Percentiles rank a stretch among this genome's conserved stretches.
Conservation (phyloP, 1,139 yeast species). For the Yamadazyma dushanensis region DNA sequence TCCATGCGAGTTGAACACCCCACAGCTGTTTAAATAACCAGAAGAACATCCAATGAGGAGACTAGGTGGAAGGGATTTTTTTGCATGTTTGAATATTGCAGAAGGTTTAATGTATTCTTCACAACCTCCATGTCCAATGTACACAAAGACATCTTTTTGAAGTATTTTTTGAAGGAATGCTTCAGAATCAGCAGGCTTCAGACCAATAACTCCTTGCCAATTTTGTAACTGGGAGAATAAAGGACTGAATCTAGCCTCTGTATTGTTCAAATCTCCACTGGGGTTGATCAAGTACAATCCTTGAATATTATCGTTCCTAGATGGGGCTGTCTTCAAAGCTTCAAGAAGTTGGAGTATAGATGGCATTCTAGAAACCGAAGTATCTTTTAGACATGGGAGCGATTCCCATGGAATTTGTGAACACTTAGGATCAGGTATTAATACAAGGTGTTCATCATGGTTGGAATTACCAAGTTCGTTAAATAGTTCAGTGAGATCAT, state of each 20-base stretch:
- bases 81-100: slow-evolving; percentile 24
- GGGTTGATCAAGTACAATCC: slow-evolving; percentile 69
- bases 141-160: slow-evolving; percentile 59
- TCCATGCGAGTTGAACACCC: slow-evolving; percentile 72
- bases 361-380: slow-evolving; percentile 75
- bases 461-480: slow-evolving; percentile 4
- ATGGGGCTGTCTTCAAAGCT: slow-evolving; percentile 26
- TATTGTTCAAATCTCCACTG: slow-evolving; percentile 67
- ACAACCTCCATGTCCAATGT: slow-evolving; percentile 96
- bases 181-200: slow-evolving; percentile 53
- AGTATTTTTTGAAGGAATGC: slow-evolving; percentile 37
- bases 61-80: slow-evolving; percentile 56
- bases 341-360: slow-evolving; percentile 53
- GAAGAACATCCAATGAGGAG: slow-evolving; percentile 92
- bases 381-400: slow-evolving; percentile 50
- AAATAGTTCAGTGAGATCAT: slow-evolving; percentile 40
- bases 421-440: slow-evolving; percentile 67
- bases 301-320: slow-evolving; percentile 8
- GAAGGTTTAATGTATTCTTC: slow-evolving; percentile 66
- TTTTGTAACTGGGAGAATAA: slow-evolving; percentile 36
- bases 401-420: slow-evolving; percentile 89
- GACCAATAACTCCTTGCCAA: slow-evolving; percentile 60
- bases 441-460: slow-evolving; percentile 54
- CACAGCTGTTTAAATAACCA: slow-evolving; percentile 61
- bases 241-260: slow-evolving; percentile 61